Conservation (phyloP, 2,329 filamentous ascomycete genomes). For the Chaetomiaceae sp. region DNA sequence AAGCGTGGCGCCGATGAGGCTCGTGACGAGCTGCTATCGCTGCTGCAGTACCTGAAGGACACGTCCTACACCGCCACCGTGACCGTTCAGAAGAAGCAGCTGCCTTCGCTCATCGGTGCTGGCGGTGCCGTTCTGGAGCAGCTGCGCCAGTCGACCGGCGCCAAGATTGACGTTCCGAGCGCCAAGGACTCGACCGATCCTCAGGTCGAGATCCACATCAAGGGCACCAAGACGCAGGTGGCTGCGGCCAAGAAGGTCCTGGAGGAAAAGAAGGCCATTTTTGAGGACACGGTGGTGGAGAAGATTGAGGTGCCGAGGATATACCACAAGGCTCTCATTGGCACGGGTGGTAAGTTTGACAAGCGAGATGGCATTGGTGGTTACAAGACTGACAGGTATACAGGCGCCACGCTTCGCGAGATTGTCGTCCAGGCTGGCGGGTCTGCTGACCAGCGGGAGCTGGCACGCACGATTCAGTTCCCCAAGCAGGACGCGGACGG, state of each 20-base stretch:
- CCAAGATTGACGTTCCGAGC: conserved; percentile 86
- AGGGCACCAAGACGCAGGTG: conserved; percentile 87
- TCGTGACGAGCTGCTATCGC: conserved; percentile 81
- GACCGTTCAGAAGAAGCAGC: conserved; percentile 82
- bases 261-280: conserved; percentile 78
- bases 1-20: conserved; percentile 91
- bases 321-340: conserved; percentile 86
- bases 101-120: conserved; percentile 90
- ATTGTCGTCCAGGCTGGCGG: conserved; percentile 87
- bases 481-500: conserved; percentile 82
- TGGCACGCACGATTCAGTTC: conserved; percentile 90
- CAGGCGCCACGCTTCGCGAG: conserved; percentile 77
- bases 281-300: conserved; percentile 83
- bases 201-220: conserved; percentile 81
- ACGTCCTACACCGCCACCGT: conserved; percentile 77
- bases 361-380: background rate
- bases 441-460: conserved; percentile 75
- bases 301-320: conserved; percentile 91
- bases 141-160: conserved; percentile 76
- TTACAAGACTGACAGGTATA: conserved; percentile 35
- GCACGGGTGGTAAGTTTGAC: conserved; percentile 67
- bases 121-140: conserved; percentile 89
- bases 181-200: conserved; percentile 66
- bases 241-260: conserved; percentile 87
- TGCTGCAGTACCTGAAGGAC: conserved; percentile 86